A percentile compares a stretch with the other conserved stretches of the same genome.
Conservation (phyloP, 2,329 filamentous ascomycete genomes). For the Coccinonectria pachysandricola region DNA sequence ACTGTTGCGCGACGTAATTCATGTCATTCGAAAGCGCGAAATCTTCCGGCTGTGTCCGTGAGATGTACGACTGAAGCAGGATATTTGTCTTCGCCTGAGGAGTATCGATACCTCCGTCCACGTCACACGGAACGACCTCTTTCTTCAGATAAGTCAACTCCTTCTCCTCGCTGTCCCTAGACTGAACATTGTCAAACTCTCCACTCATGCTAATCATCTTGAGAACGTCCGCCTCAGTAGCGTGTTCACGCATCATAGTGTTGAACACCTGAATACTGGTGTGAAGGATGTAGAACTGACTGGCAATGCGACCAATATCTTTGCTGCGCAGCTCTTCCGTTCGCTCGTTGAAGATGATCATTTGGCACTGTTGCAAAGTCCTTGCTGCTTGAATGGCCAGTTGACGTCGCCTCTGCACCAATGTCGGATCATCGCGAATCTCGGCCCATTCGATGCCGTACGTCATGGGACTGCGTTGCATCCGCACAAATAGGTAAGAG, state of each 20-base stretch:
- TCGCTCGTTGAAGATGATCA: conserved; percentile 96
- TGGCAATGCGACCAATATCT: conserved; percentile 91
- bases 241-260: conserved; percentile 75
- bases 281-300: conserved; percentile 92
- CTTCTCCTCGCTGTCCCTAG: conserved; percentile 78
- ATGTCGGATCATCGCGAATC: conserved; percentile 73
- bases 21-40: conserved; percentile 89
- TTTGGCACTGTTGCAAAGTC: conserved; percentile 84
- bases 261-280: conserved; percentile 96
- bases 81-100: conserved; percentile 94
- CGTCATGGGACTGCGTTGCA: conserved; percentile 81
- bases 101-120: conserved; percentile 59
- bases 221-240: conserved; percentile 83
- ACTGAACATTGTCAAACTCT: conserved; percentile 96
- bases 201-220: conserved; percentile 97
- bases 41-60: conserved; percentile 75
- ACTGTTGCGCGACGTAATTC: conserved; percentile 91
- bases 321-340: conserved; percentile 91
- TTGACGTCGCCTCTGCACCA: conserved; percentile 77
- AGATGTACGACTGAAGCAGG: conserved; percentile 87
- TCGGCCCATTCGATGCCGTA: conserved; percentile 97
- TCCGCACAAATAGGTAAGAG: conserved; percentile 93
- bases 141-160: conserved; percentile 69
- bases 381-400: conserved; percentile 82
- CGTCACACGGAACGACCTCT: conserved; percentile 64